Evolutionary conservation across 2,329 filamentous ascomycete species (phyloP), one percentile per base, ranked within the genome.

Genomic region (Diaporthe aspalathi): DNA sequence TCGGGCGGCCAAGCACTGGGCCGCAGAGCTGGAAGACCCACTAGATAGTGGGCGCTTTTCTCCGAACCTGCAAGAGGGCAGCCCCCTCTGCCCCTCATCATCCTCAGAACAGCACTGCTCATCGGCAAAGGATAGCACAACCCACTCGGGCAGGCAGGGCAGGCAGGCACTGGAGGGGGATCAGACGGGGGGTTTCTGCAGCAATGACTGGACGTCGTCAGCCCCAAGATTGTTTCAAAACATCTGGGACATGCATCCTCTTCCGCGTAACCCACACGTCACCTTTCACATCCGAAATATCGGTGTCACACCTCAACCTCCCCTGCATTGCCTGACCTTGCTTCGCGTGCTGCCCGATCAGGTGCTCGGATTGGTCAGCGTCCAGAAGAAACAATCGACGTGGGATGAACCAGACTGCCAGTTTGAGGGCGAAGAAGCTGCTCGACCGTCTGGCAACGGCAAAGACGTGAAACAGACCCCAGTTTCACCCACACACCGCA

Each of bases 381-480:
- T 43, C 32, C 67, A 43, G 22, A 60, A 22, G 45, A 52, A 49
- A 29, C 49, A 68, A 60, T 29, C 35, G 22, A 68, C 5, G 43
- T 57, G 22, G 40, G 52, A 68, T 45, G 66, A 68, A 68, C 43
- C 45, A 62, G 11, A 29, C 45, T 47, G 32, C 5, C 32, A 5
- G 32, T 22, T 32, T 47, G 32, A 68, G 43, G 27, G 60, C 43
- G n/a, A 60, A 35, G 16, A 40, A n/a, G 43, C 53, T 40, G 24
- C 8, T 50, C 53, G 53, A 68, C 56, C 6, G 43, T 40, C 32
- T 7, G 45, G 67, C 50, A 49, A n/a, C 49, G 2, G 52, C 63
- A n/a, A 54, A 63, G 53, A n/a, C 40, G 50, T 73, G 72, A 73
- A 73, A 73, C 72, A 54, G 24, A 56, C 52, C 57, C 65, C 27